Evolutionary conservation across 441 rosid species (phyloP), one percentile per base, ranked within the genome.

Genomic region (Viola pubescens): DNA sequence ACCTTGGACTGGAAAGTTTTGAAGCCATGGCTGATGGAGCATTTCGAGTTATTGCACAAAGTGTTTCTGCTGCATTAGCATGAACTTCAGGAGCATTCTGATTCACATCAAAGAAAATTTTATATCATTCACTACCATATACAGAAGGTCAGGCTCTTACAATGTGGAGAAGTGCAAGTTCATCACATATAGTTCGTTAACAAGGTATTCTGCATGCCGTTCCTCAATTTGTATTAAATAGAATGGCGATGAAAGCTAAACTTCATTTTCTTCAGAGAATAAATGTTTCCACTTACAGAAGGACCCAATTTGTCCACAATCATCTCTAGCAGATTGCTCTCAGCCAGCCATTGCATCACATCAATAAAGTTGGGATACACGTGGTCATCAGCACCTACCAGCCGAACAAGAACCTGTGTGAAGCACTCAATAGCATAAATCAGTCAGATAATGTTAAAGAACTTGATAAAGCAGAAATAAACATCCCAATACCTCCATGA

Each of bases 331-430:
- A 87, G 75, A 79, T 81, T 75, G 74, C 95, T 84, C 57, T 88
- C 97, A 68, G 97, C 96, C 77, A 94, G 70, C 90, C 94, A 88
- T 67, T 84, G 97, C 95, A 94, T 91, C 79, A 94, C 97, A 73
- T 91, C 98, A 75, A 77, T 67, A 74, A 85, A 85, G 75, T 91
- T 91, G 56, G 98, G 97, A 84, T 88, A 94, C 11, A 88, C 84
- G 58, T 91, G 89, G 72, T 91, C 95, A 65, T 94, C 99, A 10
- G 95, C 98, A 38, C 99, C 97, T 19, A 94, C 98, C 12, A 94
- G 74, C 67, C 98, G 87, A 72, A 94, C 85, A 79, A 91, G 75
- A 74, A 94, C 97, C 99, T 94, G 80, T 47, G 57, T 39, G 10
- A 56, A 44, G 51, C 58, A 37, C 38, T 5, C 13, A 19, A 58